Evolutionary conservation across 1,284 basidiomycete species (phyloP).

Genomic region (Phlebopus sp.): DNA sequence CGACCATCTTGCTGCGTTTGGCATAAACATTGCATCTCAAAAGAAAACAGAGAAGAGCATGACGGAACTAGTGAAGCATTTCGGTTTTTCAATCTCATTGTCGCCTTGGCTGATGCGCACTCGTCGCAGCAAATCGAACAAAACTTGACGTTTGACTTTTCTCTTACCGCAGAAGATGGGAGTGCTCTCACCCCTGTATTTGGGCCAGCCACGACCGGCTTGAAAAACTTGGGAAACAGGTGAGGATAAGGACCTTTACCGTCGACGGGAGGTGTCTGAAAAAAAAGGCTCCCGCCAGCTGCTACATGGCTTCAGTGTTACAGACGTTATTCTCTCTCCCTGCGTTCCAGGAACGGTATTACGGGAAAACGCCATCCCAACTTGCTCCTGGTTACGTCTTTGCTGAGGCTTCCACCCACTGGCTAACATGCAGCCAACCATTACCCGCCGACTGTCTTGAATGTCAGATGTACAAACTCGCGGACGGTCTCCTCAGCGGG

Average conservation of each 20-base stretch:
- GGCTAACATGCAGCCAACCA: constrained; percentile 60
- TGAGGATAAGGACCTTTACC: constrained; percentile 24
- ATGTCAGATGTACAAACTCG: constrained; percentile 93
- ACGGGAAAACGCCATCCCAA: constrained; percentile 16
- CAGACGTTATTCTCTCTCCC: constrained; percentile 86
- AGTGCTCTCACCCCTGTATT: constrained; percentile 86
- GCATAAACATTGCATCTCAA: constrained; percentile 82
- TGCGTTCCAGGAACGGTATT: constrained; percentile 76
- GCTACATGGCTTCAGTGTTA: constrained; percentile 95
- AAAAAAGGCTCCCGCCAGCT: constrained; percentile 47
- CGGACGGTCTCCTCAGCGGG: constrained; percentile 90
- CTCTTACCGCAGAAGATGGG: constrained; percentile 88
- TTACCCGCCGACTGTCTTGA: constrained; percentile 87
- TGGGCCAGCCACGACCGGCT: constrained; percentile 86
- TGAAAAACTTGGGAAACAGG: constrained; percentile 95
- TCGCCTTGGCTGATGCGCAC: constrained; percentile 1
- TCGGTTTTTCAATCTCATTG: not conserved
- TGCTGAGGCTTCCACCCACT: constrained; percentile 55
- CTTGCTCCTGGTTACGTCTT: constrained; percentile 6
- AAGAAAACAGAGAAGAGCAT: constrained; percentile 96
- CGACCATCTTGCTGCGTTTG: constrained; percentile 77
- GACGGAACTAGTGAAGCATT: constrained; percentile 79
- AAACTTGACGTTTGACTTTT: constrained; percentile 94
- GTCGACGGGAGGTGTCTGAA: constrained; percentile 1
- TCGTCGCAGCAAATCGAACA: constrained; percentile 86